These are phyloP conservation scores for Picochlorum sp. DNA, from an alignment of 139 green algal genomes.

Conservation along the genomic window DNA sequence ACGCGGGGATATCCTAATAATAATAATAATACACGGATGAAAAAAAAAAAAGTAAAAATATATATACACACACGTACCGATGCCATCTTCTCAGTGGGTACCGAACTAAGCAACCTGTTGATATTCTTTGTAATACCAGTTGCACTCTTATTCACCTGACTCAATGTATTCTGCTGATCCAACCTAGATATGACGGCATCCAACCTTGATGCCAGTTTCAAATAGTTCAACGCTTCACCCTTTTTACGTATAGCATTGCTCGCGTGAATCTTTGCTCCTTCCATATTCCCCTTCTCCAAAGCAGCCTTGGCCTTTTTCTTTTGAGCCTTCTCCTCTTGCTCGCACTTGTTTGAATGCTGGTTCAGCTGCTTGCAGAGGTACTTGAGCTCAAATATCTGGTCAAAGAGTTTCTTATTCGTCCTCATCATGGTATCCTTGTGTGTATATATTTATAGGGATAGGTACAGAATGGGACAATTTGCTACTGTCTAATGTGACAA, in stretches of 20 bases:
- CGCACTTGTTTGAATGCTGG: conserved; percentile 63
- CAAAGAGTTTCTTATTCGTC: conserved; percentile 43
- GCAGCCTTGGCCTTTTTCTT: conserved; percentile 93
- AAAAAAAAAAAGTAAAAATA: too few species aligned
- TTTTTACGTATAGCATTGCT: conserved; percentile 92
- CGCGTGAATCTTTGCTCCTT: conserved; percentile 79
- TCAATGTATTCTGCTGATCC: conserved; percentile 81
- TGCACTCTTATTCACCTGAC: conserved; percentile 91
- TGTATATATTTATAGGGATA: too few species aligned
- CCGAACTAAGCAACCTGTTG: conserved; percentile 67
- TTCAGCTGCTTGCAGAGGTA: conserved; percentile 89
- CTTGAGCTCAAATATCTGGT: conserved; percentile 96
- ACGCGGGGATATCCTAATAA: too few species aligned
- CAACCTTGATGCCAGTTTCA: conserved; percentile 77
- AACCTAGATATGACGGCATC: conserved; percentile 86
- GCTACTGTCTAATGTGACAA: background rate
- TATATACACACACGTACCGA: background rate
- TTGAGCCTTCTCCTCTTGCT: conserved; percentile 92
- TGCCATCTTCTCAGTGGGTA: conserved; percentile 87
- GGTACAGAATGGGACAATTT: background rate
- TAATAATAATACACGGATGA: too few species aligned
- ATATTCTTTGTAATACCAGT: conserved; percentile 87
- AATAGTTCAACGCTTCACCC: conserved; percentile 91
- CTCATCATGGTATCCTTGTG: conserved; percentile 10
- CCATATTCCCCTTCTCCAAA: conserved; percentile 96